Evolutionary conservation across 179 eudicot species (phyloP).

Genomic region (Beta corolliflora): DNA sequence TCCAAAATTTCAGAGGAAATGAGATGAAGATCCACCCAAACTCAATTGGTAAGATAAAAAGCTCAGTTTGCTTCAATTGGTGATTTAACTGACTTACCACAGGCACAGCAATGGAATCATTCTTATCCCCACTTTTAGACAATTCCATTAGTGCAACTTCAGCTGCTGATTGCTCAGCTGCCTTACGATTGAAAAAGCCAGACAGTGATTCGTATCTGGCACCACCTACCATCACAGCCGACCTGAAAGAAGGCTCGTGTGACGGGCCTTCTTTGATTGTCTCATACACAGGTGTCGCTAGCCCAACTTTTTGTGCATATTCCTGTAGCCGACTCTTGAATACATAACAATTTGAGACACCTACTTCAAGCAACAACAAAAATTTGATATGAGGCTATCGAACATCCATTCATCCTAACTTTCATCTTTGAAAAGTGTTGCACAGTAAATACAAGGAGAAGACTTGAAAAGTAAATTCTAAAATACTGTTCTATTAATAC

Average conservation of each 20-base stretch:
- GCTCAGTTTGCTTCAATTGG: not conserved
- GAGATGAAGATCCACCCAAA: not conserved
- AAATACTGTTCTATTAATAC: too few relatives aligned
- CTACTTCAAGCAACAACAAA: conserved; percentile 33
- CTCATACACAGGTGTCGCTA: conserved; percentile 74
- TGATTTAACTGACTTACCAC: conserved; percentile 53
- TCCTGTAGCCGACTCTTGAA: conserved; percentile 97
- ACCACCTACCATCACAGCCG: conserved; percentile 70
- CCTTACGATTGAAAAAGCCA: conserved; percentile 87
- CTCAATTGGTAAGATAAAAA: not conserved
- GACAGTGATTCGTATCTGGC: conserved; percentile 73
- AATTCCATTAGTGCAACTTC: conserved; percentile 83
- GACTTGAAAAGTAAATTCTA: not conserved
- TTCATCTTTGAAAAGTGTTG: not conserved
- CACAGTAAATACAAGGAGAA: not conserved
- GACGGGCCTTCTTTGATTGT: conserved; percentile 94
- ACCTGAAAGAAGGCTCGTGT: conserved; percentile 81
- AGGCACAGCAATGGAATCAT: conserved; percentile 58
- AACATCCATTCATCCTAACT: not conserved
- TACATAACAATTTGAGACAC: conserved; percentile 81
- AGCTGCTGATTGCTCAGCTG: conserved; percentile 99
- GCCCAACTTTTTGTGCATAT: conserved; percentile 79
- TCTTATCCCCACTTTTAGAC: conserved; percentile 44
- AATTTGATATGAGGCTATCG: not conserved
- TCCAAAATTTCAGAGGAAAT: not conserved